Conservation (phyloP, 208 protist genomes). For the Leishmania amazonensis region DNA sequence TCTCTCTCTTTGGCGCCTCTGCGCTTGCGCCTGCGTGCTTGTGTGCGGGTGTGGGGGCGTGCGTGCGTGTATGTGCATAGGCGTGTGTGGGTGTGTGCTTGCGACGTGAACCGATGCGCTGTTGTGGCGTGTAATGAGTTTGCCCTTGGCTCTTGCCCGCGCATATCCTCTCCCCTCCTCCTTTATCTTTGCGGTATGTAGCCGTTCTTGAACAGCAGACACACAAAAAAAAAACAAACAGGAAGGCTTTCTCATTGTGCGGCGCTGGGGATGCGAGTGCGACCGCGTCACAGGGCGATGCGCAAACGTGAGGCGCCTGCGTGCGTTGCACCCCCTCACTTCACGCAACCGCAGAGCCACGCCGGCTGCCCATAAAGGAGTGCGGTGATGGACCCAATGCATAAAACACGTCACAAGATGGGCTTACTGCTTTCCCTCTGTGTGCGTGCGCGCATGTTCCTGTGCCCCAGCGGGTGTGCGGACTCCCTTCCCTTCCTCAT, state of each 20-base stretch:
- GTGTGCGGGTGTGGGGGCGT: background rate
- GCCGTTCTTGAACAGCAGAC: conserved; percentile 20
- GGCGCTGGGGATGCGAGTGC: background rate
- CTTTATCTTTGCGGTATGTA: conserved; percentile 16
- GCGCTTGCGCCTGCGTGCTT: background rate
- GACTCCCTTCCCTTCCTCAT: background rate
- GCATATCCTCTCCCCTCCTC: conserved; percentile 5
- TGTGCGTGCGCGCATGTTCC: background rate
- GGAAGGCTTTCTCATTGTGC: background rate
- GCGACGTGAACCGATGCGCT: background rate
- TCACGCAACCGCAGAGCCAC: background rate
- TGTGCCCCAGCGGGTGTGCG: background rate
- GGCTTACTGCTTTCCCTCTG: background rate
- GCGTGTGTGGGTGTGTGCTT: background rate
- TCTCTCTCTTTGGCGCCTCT: background rate
- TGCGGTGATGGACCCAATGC: background rate
- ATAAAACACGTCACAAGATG: background rate
- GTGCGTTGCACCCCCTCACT: background rate
- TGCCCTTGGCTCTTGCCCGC: background rate
- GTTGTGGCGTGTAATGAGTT: background rate
- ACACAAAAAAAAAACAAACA: background rate
- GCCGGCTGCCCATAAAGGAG: background rate
- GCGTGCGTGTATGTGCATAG: background rate
- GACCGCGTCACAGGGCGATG: background rate
- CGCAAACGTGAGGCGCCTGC: background rate